Conservation (phyloP, 2,329 filamentous ascomycete genomes). For the Xylaria arbuscula region DNA sequence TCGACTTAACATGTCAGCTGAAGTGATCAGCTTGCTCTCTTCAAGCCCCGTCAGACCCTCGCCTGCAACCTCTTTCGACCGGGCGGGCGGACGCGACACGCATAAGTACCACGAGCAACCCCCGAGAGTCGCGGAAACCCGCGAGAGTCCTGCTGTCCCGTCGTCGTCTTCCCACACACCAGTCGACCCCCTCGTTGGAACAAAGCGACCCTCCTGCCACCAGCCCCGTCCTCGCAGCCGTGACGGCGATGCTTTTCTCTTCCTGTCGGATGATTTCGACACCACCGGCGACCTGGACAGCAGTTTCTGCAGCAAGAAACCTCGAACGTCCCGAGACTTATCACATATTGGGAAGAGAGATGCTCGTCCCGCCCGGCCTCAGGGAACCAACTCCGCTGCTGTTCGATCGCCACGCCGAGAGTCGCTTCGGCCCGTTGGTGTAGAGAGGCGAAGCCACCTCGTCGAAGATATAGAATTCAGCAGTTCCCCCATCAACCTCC, state of each 20-base stretch:
- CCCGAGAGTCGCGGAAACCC: constrained; percentile 16
- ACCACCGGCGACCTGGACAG: constrained; percentile 54
- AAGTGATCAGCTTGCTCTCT: constrained; percentile 53
- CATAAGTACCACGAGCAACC: constrained; percentile 31
- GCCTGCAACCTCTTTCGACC: constrained; percentile 23
- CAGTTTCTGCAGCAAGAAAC: constrained; percentile 42
- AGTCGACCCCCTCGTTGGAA: constrained; percentile 10
- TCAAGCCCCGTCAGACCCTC: constrained; percentile 46
- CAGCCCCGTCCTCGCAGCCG: constrained; percentile 25
- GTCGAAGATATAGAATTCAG: constrained; percentile 48
- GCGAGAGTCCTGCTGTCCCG: constrained; percentile 9
- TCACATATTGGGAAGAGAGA: constrained; percentile 19
- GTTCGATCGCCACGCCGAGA: constrained; percentile 21
- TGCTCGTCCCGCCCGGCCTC: constrained; percentile 17
- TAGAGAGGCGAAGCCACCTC: constrained; percentile 42
- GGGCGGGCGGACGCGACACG: constrained; percentile 18
- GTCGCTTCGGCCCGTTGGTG: constrained; percentile 28
- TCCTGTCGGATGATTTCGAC: constrained; percentile 57
- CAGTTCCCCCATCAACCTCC: constrained; percentile 42
- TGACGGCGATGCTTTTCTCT: constrained; percentile 47
- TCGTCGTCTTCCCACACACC: constrained; percentile 9
- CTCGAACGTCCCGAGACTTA: constrained; percentile 32
- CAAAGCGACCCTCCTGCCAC: constrained; percentile 37
- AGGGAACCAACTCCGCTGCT: constrained; percentile 38
- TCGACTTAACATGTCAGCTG: constrained; percentile 47